Percentiles rank a stretch among this genome's conserved stretches.
Conservation (phyloP, 2,329 filamentous ascomycete species). For the Penicillium sclerotigenum region DNA sequence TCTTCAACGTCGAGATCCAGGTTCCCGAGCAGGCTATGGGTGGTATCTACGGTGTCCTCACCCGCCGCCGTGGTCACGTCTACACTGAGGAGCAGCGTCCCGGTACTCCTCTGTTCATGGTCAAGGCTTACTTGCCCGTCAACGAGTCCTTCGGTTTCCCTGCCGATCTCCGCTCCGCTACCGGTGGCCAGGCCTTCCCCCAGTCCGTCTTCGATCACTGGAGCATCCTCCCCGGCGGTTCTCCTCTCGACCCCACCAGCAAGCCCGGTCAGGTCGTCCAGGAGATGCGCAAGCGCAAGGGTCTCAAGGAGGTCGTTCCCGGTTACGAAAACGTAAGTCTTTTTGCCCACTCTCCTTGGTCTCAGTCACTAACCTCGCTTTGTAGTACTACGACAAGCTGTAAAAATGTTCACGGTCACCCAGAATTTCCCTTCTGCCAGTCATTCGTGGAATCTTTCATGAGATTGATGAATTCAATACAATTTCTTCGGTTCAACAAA, state of each 20-base stretch:
- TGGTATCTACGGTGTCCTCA: slow-evolving; percentile 99
- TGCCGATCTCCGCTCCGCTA: slow-evolving; percentile 88
- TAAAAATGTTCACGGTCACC: slow-evolving; percentile 55
- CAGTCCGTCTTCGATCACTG: slow-evolving; percentile 99
- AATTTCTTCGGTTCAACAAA: slow-evolving; percentile 33
- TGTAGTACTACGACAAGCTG: slow-evolving; percentile 98
- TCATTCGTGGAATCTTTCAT: slow-evolving; percentile 39
- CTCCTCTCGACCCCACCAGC: slow-evolving; percentile 75
- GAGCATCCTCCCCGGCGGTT: slow-evolving; percentile 93
- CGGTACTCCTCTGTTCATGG: slow-evolving; percentile 98
- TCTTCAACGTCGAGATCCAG: slow-evolving; percentile 99
- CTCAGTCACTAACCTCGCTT: slow-evolving; percentile 22
- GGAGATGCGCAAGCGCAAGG: slow-evolving; percentile 98
- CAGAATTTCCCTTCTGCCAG: slow-evolving; percentile 42
- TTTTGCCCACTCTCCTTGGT: neutral
- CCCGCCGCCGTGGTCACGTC: slow-evolving; percentile 96
- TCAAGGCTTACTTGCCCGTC: slow-evolving; percentile 96
- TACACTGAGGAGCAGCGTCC: slow-evolving; percentile 97
- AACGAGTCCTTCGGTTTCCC: slow-evolving; percentile 99
- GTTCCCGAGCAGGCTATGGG: slow-evolving; percentile 98
- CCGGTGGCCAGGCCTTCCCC: slow-evolving; percentile 97
- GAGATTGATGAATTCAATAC: slow-evolving; percentile 45
- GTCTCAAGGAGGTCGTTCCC: slow-evolving; percentile 94
- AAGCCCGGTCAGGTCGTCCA: slow-evolving; percentile 80
- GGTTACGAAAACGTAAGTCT: slow-evolving; percentile 89